A percentile compares a stretch with the other conserved stretches of the same genome.
These are phyloP conservation scores for Boletus sp. DNA, from an alignment of 768 basidiomycete genomes.

Conservation along the genomic window DNA sequence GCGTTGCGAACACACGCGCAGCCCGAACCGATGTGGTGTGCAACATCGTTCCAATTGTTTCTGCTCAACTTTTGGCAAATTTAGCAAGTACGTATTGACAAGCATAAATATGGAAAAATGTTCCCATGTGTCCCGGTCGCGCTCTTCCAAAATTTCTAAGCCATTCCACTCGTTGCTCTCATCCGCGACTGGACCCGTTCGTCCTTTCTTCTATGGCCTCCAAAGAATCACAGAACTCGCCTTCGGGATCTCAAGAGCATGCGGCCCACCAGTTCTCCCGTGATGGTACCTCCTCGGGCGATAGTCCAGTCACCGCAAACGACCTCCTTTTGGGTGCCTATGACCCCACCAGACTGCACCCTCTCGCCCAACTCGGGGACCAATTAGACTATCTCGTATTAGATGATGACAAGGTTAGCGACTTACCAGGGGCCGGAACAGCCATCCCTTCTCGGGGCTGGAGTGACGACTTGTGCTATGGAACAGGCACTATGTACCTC, in stretches of 20 bases:
- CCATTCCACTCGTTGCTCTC: slow-evolving; percentile 16
- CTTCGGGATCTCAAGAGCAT: slow-evolving; percentile 44
- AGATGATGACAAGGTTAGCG: slow-evolving; percentile 93
- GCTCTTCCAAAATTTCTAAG: slow-evolving; percentile 30
- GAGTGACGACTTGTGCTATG: slow-evolving; percentile 99
- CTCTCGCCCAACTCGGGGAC: slow-evolving; percentile 87
- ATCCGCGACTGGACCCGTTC: slow-evolving; percentile 15
- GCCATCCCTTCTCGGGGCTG: slow-evolving; percentile 95
- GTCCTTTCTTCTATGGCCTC: slow-evolving; percentile 28
- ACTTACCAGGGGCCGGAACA: slow-evolving; percentile 84
- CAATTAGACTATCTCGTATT: slow-evolving; percentile 93
- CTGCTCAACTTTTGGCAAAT: slow-evolving; percentile 16
- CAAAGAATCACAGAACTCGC: slow-evolving; percentile 18
- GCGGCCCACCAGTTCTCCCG: slow-evolving; percentile 45
- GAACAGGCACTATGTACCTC: slow-evolving; percentile 98
- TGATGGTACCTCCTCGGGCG: slow-evolving; percentile 38
- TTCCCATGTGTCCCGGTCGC: slow-evolving; percentile 23
- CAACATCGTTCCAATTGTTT: slow-evolving; percentile 31
- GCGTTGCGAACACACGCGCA: slow-evolving; percentile 24
- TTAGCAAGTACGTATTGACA: slow-evolving; percentile 1
- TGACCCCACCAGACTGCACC: slow-evolving; percentile 91
- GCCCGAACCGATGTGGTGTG: slow-evolving; percentile 16
- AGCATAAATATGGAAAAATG: slow-evolving; percentile 2
- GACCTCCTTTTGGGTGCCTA: slow-evolving; percentile 85
- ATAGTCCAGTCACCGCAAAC: slow-evolving; percentile 71